Percentiles rank a stretch among this genome's conserved stretches.
These are phyloP conservation scores for Aspergillus biplanus DNA, from an alignment of 495 filamentous ascomycete species.

Conservation along the genomic window DNA sequence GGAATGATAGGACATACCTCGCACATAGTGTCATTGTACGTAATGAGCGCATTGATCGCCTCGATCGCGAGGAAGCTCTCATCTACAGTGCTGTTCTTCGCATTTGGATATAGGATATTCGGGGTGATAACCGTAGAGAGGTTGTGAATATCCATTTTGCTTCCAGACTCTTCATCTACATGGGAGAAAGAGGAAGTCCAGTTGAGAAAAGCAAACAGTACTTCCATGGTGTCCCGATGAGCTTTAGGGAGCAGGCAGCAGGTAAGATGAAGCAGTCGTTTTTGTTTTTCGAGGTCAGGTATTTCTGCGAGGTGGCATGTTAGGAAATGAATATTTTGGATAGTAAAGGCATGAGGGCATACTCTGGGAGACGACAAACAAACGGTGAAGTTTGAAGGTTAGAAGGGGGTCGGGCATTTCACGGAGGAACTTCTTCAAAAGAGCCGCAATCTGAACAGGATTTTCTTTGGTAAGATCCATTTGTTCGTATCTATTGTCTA, in stretches of 20 bases:
- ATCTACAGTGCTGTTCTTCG: conserved; percentile 69
- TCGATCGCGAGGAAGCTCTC: conserved; percentile 91
- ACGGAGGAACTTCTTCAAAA: conserved; percentile 93
- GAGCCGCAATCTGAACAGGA: conserved; percentile 90
- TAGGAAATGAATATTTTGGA: conserved; percentile 24
- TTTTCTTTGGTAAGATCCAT: conserved; percentile 83
- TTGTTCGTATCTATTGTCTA: conserved; percentile 82
- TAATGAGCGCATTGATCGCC: conserved; percentile 84
- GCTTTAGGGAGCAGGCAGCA: conserved; percentile 93
- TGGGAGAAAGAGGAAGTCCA: conserved; percentile 98
- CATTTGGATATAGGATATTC: conserved; percentile 84
- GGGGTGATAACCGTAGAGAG: conserved; percentile 97
- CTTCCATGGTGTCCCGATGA: conserved; percentile 92
- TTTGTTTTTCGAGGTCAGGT: conserved; percentile 77
- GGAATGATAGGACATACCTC: conserved; percentile 65
- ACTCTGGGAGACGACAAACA: conserved; percentile 90
- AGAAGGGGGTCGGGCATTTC: conserved; percentile 94
- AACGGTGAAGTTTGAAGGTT: conserved; percentile 89
- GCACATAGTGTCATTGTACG: conserved; percentile 94
- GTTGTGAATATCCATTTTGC: conserved; percentile 99
- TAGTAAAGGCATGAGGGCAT: conserved; percentile 32
- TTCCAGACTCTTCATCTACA: conserved; percentile 87
- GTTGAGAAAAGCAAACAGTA: conserved; percentile 94
- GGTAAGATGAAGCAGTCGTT: conserved; percentile 83
- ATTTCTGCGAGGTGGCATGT: conserved; percentile 61